These are phyloP conservation scores for Chlorencoelia australis DNA, from an alignment of 2,329 filamentous ascomycete species.

Conservation along the genomic window DNA sequence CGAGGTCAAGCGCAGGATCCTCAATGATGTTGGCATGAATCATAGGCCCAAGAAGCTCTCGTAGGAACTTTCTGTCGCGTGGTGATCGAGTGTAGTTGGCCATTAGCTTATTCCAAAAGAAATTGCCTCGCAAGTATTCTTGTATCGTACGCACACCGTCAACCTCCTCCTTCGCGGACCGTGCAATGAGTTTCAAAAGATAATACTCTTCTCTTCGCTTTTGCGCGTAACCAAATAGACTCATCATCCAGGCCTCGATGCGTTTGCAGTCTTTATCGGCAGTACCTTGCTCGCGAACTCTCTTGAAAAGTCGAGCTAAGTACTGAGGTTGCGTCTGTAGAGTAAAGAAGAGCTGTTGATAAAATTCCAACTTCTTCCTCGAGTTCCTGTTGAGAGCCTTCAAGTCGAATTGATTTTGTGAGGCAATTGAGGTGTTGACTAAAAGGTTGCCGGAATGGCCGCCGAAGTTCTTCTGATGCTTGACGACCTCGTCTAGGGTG, in stretches of 20 bases:
- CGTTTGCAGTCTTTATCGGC: slow-evolving; percentile 88
- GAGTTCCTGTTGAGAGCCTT: slow-evolving; percentile 98
- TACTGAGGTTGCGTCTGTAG: slow-evolving; percentile 96
- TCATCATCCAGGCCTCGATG: slow-evolving; percentile 90
- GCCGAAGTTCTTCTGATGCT: slow-evolving; percentile 92
- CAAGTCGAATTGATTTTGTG: slow-evolving; percentile 86
- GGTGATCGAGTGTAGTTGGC: slow-evolving; percentile 83
- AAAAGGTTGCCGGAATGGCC: slow-evolving; percentile 78
- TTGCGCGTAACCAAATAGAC: slow-evolving; percentile 91
- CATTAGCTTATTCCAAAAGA: slow-evolving; percentile 86
- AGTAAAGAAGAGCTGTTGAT: slow-evolving; percentile 95
- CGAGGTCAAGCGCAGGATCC: slow-evolving; percentile 79
- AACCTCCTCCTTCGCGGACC: slow-evolving; percentile 78
- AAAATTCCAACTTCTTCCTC: slow-evolving; percentile 86
- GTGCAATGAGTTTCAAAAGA: slow-evolving; percentile 74
- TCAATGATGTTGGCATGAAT: slow-evolving; percentile 90
- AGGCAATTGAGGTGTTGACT: slow-evolving; percentile 79
- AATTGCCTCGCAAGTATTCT: slow-evolving; percentile 81
- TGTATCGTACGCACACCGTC: slow-evolving; percentile 63
- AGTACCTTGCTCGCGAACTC: slow-evolving; percentile 71
- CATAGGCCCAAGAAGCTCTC: slow-evolving; percentile 73
- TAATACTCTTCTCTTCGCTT: slow-evolving; percentile 97
- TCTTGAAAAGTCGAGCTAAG: slow-evolving; percentile 76
- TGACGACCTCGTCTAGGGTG: slow-evolving; percentile 92
- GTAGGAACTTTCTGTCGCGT: slow-evolving; percentile 82